Evolutionary conservation across 805 yeast species (phyloP), one percentile per base, ranked within the genome.

Genomic region (Yueomyces sp.): DNA sequence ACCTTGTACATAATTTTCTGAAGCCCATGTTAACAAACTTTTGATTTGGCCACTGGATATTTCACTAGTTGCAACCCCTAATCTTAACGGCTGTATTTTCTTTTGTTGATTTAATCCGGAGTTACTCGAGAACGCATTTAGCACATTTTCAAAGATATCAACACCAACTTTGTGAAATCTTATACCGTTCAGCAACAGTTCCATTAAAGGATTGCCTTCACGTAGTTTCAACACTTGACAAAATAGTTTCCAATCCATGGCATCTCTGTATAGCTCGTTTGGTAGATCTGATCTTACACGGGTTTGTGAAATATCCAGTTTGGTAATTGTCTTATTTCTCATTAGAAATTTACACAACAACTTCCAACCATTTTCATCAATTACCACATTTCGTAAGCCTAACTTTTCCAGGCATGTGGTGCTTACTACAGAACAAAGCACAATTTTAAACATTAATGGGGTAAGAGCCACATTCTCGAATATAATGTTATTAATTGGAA

Each of bases 161-260:
- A 52, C 41, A 36, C 53, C 71, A 28, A 77, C 55, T 44, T 79
- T 77, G 11, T 68, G 69, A 44, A 78, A 66, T 70, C 64, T 83
- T 63, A 67, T 86, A 72, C 96, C 96, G 42, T 85, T 84, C 41
- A 88, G 60, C 36, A 85, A 69, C 45, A 88, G 63, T 54, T 85
- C 95, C 47, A 80, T 90, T 31, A 88, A 38, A 1, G 62, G 54
- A 37, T 44, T 72, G 3, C 92, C 90, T 38, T 80, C 81, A 49
- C 95, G 67, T 26, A 72, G 73, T 26, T 69, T 68, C 26, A 88
- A 56, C 0, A 94, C 79, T 9, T 84, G 81, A 3, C 79, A 76
- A 45, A 90, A 72, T 40, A 85, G 63, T 2, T 74, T 63, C 96
- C 96, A 88, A 60, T 88, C 87, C 81, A 81, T 78, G 44, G 77